A percentile compares a stretch with the other conserved stretches of the same genome.
These are phyloP conservation scores for Arachis hypogaea DNA, from an alignment of 306 rosid genomes.

Conservation along the genomic window DNA sequence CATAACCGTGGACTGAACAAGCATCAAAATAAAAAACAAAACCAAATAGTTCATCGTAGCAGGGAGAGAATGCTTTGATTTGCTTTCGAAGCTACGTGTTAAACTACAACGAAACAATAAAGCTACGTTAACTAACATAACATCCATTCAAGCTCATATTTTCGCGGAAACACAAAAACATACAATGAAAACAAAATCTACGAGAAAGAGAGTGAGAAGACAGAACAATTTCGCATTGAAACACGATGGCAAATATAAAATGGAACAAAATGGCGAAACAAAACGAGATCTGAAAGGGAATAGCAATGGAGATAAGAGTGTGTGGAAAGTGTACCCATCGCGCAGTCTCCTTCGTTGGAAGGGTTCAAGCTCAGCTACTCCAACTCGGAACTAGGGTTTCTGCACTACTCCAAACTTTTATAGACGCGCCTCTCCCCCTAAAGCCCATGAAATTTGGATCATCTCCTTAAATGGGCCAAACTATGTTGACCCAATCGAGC, in stretches of 20 bases:
- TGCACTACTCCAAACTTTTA: background rate
- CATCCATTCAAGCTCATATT: background rate
- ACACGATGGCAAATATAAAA: background rate
- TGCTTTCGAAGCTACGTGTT: too few species aligned
- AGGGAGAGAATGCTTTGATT: background rate
- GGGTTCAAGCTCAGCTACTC: conserved; percentile 19
- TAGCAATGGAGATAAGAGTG: background rate
- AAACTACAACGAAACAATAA: conserved; percentile 37
- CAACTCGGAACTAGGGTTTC: conserved; percentile 32
- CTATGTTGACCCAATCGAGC: too few species aligned
- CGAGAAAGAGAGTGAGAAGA: background rate
- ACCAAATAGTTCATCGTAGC: background rate
- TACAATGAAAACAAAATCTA: background rate
- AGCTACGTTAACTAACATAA: background rate
- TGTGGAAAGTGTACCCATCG: conserved; percentile 26
- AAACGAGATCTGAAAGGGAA: background rate
- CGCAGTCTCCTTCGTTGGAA: conserved; percentile 22
- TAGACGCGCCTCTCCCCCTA: background rate
- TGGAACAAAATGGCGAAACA: background rate
- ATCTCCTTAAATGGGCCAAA: too few species aligned
- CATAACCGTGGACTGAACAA: background rate
- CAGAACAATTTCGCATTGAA: background rate
- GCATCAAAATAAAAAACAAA: background rate
- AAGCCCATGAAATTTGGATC: background rate
- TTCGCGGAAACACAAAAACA: too few species aligned